These are phyloP conservation scores for Colletotrichum sp. DNA, from an alignment of 2,329 filamentous ascomycete species.

Conservation along the genomic window DNA sequence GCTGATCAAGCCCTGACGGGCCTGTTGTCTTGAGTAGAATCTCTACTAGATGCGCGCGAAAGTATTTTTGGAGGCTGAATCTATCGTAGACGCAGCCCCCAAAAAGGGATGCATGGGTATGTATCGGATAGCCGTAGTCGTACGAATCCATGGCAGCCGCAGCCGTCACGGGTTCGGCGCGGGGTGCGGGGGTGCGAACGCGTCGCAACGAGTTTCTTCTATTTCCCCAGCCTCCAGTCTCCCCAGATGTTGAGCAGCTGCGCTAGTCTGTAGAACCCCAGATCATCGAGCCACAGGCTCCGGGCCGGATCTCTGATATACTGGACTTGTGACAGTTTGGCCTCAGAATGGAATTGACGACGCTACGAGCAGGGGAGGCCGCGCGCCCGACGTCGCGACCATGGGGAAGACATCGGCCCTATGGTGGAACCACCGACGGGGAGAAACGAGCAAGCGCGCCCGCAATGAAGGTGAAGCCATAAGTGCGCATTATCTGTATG, in stretches of 20 bases:
- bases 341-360: background rate
- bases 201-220: background rate
- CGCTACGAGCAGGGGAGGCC: background rate
- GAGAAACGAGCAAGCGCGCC: background rate
- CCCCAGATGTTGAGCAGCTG: background rate
- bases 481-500: background rate
- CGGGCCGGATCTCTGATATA: background rate
- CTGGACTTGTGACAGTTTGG: background rate
- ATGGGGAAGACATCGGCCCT: slow-evolving; percentile 6
- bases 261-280: background rate
- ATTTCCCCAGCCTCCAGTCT: background rate
- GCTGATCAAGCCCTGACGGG: background rate
- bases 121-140: background rate
- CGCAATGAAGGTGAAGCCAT: background rate
- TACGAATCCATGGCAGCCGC: background rate
- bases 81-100: background rate
- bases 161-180: background rate
- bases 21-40: background rate
- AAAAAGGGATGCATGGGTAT: background rate
- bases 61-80: background rate
- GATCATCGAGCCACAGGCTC: background rate
- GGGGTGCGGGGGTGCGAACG: background rate
- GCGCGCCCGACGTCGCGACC: background rate
- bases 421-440: background rate
- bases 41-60: background rate